phyloP scores from a whole-genome alignment of 2,329 filamentous ascomycete genomes.

The Chlorencoelia australis region DNA sequence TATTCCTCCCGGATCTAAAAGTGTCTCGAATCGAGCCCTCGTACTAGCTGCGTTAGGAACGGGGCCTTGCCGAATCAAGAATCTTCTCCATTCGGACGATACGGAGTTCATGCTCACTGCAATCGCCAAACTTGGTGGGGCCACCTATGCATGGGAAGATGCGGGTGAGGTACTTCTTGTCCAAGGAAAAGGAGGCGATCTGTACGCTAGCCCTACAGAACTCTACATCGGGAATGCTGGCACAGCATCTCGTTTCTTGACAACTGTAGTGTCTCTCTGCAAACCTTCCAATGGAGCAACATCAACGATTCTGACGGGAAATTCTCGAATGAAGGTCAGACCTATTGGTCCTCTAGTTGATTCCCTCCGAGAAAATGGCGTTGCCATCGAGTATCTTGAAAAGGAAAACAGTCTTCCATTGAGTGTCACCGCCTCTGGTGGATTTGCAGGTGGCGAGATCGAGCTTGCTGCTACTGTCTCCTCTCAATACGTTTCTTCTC shows the following conservation, averaged over 20 bases:
- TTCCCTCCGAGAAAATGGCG: constrained; percentile 76
- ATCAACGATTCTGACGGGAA: constrained; percentile 79
- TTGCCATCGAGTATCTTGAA: constrained; percentile 78
- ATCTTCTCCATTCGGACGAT: constrained; percentile 91
- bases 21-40: constrained; percentile 89
- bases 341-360: constrained; percentile 92
- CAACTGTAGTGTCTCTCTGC: constrained; percentile 81
- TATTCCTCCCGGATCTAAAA: constrained; percentile 90
- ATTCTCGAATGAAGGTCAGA: constrained; percentile 89
- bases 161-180: constrained; percentile 86
- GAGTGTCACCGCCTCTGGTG: constrained; percentile 69
- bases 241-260: constrained; percentile 90
- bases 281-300: constrained; percentile 46
- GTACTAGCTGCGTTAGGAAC: constrained; percentile 85
- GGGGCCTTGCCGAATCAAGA: constrained; percentile 80
- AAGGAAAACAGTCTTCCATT: constrained; percentile 76
- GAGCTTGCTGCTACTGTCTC: constrained; percentile 91
- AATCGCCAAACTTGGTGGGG: constrained; percentile 74
- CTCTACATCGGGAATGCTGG: constrained; percentile 95
- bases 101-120: constrained; percentile 96
- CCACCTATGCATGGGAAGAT: constrained; percentile 87
- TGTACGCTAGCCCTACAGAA: constrained; percentile 64
- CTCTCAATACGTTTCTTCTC: constrained; percentile 96
- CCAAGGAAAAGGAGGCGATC: constrained; percentile 77
- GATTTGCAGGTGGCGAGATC: constrained; percentile 78